Base-by-base conservation (phyloP, 805 yeast species). In the Suhomyces xylopsoci region DNA sequence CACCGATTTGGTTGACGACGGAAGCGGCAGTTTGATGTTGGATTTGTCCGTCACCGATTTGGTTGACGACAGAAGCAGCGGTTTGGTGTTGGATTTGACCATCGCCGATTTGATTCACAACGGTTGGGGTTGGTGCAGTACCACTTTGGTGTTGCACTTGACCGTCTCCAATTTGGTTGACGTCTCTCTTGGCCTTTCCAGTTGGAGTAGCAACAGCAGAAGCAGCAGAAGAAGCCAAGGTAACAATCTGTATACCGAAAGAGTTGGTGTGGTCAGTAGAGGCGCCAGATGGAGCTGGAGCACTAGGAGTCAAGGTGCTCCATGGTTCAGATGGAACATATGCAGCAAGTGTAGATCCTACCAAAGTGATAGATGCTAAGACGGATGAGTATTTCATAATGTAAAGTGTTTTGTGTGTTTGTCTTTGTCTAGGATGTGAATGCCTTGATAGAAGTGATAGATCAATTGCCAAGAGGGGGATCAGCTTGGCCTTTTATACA, bases 161-260 rank as follows among this genome's bases (percentile, higher is more conserved):
- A 62, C 87, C 87, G 58, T 83, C 88, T 60, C 78, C 78, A 53
- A 83, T 57, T 47, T 57, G 60, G 47, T 50, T 49, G 14, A 54
- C 61, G 28, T 44, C 53, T 22, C 32, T 51, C 36, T 47, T 51
- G 15, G 58, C 62, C 34, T 17, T 25, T 8, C 60, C 68, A 57
- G 68, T 61, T 58, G 59, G 49, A 51, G 64, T 40, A 46, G 52
- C 49, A 22, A 49, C 52, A 50, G 68, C 51, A 32, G 73, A 52
- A 28, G 32, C 32, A 30, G 69, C 58, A 30, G 73, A 63, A 26
- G 74, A 71, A 52, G 80, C 54, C 45, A 80, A 58, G 56, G 87
- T 81, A 57, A 76, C 71, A 57, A 87, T 82, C 54, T 87, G 87
- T 62, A 87, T 85, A 73, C 92, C 93, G 62, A 87, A 87, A 48